A percentile compares a stretch with the other conserved stretches of the same genome.
Evolutionary conservation across 805 yeast species (phyloP).

Genomic region (Candida pini): DNA sequence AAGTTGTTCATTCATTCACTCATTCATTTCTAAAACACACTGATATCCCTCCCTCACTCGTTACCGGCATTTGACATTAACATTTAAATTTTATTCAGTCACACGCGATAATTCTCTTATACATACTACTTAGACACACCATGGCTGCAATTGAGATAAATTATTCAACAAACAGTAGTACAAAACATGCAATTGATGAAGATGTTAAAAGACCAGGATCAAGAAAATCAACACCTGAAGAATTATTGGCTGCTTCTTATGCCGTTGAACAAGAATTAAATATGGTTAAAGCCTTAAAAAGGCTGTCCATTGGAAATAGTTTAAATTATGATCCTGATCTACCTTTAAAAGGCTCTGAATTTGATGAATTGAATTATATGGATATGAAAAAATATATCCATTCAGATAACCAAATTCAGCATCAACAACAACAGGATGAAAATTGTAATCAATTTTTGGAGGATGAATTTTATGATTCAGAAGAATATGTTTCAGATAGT

Average conservation of each 20-base stretch:
- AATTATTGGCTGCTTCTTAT: slow-evolving; percentile 56
- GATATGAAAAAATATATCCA: slow-evolving; percentile 9
- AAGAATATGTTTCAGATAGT: slow-evolving; percentile 13
- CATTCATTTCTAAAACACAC: no score
- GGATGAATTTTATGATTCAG: neutral
- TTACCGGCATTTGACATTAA: no score
- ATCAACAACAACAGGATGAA: no score
- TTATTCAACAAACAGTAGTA: no score
- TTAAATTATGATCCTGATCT: slow-evolving; percentile 66
- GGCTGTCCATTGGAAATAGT: slow-evolving; percentile 64
- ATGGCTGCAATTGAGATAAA: no score
- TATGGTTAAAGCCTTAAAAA: slow-evolving; percentile 66
- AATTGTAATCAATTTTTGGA: slow-evolving; percentile 3
- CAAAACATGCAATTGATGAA: no score
- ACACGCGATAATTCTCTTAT: no score
- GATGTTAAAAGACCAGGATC: no score
- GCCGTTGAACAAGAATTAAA: slow-evolving; percentile 72
- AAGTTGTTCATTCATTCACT: no score
- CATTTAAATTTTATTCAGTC: no score
- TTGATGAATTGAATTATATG: slow-evolving; percentile 13
- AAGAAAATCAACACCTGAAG: slow-evolving; percentile 30
- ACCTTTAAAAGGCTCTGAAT: slow-evolving; percentile 34
- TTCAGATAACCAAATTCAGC: slow-evolving; percentile 1
- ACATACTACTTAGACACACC: no score
- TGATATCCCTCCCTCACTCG: no score